Base-by-base conservation (phyloP, 306 rosid genomes). In the Dalbergia cultrata region DNA sequence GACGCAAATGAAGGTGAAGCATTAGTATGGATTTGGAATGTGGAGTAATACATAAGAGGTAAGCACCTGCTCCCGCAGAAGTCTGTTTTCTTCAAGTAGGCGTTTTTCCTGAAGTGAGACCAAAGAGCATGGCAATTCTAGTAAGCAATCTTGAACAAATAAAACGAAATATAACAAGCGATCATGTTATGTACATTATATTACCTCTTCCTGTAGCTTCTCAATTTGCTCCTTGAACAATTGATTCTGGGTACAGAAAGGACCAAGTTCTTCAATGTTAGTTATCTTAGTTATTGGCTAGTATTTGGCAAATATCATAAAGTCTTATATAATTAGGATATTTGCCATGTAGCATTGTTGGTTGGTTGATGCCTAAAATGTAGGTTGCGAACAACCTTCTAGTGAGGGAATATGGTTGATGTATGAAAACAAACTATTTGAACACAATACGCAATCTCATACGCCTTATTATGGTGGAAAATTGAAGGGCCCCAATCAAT, bases 191-290 rank as follows among this genome's bases (percentile, higher is more conserved):
- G 13, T 13, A 45, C 9, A 54, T 54, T 18, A 54, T 44, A 80
- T 73, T 88, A 95, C 99, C 97, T 93, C 79, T 86, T 83, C 86
- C 80, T 78, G 92, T 62, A 95, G 87, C 78, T 85, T 74, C 83
- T 83, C 91, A 74, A 93, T 89, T 80, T 84, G 88, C 83, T 90
- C 92, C 85, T 26, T 89, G 52, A 87, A 75, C 70, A 93, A 26
- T 79, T 89, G 90, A 79, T 14, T 77, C 99, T 95, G 83, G 56
- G 61, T 17, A 83, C 61, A 80, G 12, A 64, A 69, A 82, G 7
- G 35, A 77, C 26, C 76, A 53, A 83, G 69, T 70, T 67, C 14
- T 73, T 62, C 69, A 72, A 49, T 5, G 76, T 83, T 60, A 86
- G 77, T 44, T 45, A 31, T 65, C 39, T 26, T 62, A 13, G 10